These are phyloP conservation scores for Mucor irregularis DNA, from an alignment of 371 early-diverging fungal species.

Conservation along the genomic window DNA sequence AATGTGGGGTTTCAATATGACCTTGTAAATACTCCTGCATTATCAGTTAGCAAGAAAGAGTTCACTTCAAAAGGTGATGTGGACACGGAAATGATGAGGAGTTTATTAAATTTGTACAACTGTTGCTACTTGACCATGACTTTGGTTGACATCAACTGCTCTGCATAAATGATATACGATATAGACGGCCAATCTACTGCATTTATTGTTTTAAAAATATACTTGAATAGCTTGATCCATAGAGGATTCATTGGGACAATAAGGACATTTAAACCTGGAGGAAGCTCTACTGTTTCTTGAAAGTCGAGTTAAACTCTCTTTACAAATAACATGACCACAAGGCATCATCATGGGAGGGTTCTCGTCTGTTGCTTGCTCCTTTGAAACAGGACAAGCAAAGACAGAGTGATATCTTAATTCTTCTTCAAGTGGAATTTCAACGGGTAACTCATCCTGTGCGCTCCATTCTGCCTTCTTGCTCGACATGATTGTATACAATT, in stretches of 20 bases:
- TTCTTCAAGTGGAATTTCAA: conserved; percentile 84
- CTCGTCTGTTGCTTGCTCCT: conserved; percentile 88
- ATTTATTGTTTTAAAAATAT: conserved; percentile 67
- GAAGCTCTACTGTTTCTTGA: conserved; percentile 61
- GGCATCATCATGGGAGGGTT: conserved; percentile 99
- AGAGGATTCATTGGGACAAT: conserved; percentile 90
- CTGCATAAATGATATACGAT: no score
- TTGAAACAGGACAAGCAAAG: conserved; percentile 97
- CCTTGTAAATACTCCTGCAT: no score
- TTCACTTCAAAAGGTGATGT: no score
- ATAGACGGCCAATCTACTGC: no score
- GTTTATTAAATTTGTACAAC: no score
- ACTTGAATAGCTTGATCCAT: conserved; percentile 76
- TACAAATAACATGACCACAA: conserved; percentile 97
- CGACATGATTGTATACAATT: conserved; percentile 85
- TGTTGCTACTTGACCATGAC: no score
- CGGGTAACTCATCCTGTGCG: conserved; percentile 87
- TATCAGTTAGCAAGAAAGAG: no score
- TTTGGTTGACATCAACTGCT: no score
- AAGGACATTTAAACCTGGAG: conserved; percentile 92
- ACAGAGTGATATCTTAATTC: conserved; percentile 90
- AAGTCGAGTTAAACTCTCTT: conserved; percentile 86
- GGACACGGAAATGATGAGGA: no score
- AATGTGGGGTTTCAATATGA: no score
- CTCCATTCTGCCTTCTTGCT: conserved; percentile 88